Evolutionary conservation across 192 early-diverging fungal genomes (phyloP), one percentile per base, ranked within the genome.

Genomic region (Borealophlyctis nickersoniae): DNA sequence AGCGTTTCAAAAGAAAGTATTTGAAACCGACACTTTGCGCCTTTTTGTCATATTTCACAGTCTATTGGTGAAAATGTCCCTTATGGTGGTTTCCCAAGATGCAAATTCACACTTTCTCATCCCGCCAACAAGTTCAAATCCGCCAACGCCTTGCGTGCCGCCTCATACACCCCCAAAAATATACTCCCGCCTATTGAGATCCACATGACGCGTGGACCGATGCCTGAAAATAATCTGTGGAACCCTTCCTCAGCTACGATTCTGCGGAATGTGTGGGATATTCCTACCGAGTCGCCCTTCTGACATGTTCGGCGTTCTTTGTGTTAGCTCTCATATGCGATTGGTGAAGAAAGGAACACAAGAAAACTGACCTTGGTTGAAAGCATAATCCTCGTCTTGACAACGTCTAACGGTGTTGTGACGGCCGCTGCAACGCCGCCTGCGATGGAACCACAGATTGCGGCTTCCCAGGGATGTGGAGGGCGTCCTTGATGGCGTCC

Each of bases 341-440:
- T 27, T 58, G 26, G 52, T 24, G 55, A 9, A 33, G 34, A 26
- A 19, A 55, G 26, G 9, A 9, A 9, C 0, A 13, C 45, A n/a
- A 31, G 14, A 16, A 50, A 36, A 0, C 27, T 36, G 74, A 85
- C 84, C 72, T 88, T 83, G 28, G 80, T 76, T 4, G 92, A 92
- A n/a, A 98, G 78, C 96, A 98, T 98, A 19, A 96, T 83, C 27
- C 96, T 80, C 7, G 96, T 98, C 77, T 96, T 98, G 58, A 93
- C 82, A 0, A 98, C 94, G 77, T 98, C 96, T 53, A 98, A 77
- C 22, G 96, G 96, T 4, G 96, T 98, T 1, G 96, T 98, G 4
- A 89, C 29, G 11, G 84, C 93, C 1, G 94, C 96, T 0, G 96
- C 93, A 23, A 87, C 81, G 13, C 89, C 96, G 66, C 96, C 96